Conservation (phyloP, 495 filamentous ascomycete species). For the Podospora anserina region DNA sequence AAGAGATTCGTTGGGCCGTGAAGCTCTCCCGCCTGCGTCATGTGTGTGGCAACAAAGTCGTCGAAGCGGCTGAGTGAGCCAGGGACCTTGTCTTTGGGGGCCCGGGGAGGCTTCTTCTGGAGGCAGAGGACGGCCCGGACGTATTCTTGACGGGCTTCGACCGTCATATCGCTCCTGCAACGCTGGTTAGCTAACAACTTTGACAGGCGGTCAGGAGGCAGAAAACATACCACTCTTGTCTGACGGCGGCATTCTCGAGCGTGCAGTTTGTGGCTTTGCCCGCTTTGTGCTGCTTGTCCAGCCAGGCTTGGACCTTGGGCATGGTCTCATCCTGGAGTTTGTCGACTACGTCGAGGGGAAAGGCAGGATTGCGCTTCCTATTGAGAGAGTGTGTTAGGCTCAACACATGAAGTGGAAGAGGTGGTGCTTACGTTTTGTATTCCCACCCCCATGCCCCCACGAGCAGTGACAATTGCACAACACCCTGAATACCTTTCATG, state of each 20-base stretch:
- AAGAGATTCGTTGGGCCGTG: slow-evolving; percentile 60
- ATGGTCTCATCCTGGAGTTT: slow-evolving; percentile 12
- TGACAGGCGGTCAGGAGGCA: neutral
- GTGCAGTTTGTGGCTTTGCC: slow-evolving; percentile 15
- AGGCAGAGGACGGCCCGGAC: slow-evolving; percentile 49
- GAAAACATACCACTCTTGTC: slow-evolving; percentile 14
- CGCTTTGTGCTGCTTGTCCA: slow-evolving; percentile 4
- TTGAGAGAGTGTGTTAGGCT: neutral
- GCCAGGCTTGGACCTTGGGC: slow-evolving; percentile 18
- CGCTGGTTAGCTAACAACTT: neutral
- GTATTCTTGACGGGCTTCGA: slow-evolving; percentile 50
- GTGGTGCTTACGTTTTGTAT: neutral
- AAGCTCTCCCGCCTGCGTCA: slow-evolving; percentile 45
- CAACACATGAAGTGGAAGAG: neutral
- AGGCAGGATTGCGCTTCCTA: slow-evolving; percentile 12
- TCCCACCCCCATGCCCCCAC: neutral
- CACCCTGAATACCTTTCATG: neutral
- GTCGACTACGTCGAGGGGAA: slow-evolving; percentile 16
- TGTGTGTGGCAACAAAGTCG: slow-evolving; percentile 54
- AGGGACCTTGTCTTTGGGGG: slow-evolving; percentile 42
- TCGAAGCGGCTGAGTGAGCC: slow-evolving; percentile 51
- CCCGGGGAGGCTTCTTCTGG: slow-evolving; percentile 40
- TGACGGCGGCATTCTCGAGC: slow-evolving; percentile 13
- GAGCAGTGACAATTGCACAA: neutral
- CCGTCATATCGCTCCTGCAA: slow-evolving; percentile 46